These are phyloP conservation scores for Talaromyces sp. DNA, from an alignment of 2,329 filamentous ascomycete genomes.

Conservation along the genomic window DNA sequence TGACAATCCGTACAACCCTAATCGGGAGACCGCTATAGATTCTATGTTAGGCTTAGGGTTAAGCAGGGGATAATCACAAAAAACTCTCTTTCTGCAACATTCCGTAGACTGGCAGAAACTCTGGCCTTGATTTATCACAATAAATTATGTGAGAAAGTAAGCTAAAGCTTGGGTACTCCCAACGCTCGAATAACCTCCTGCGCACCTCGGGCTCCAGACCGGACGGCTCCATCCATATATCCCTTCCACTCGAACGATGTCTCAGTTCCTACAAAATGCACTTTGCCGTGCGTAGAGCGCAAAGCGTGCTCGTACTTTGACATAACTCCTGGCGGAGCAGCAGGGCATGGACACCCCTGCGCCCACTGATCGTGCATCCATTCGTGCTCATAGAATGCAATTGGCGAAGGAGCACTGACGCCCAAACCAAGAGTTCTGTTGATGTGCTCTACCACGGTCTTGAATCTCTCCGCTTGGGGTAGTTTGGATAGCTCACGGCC, in stretches of 20 bases:
- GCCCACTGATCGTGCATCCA: slow-evolving; percentile 37
- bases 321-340: slow-evolving; percentile 37
- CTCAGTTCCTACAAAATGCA: slow-evolving; percentile 55
- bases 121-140: no score
- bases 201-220: slow-evolving; percentile 47
- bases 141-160: no score
- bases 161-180: no score
- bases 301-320: slow-evolving; percentile 24
- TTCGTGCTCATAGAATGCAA: slow-evolving; percentile 30
- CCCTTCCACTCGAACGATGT: slow-evolving; percentile 51
- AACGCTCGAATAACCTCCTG: slow-evolving; percentile 36
- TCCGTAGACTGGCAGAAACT: no score
- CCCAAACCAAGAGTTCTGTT: not conserved
- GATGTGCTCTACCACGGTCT: slow-evolving; percentile 11
- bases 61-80: no score
- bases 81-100: no score
- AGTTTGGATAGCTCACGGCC: slow-evolving; percentile 22
- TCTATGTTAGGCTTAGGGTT: no score
- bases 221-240: slow-evolving; percentile 55
- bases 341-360: slow-evolving; percentile 39
- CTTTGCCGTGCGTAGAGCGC: slow-evolving; percentile 31
- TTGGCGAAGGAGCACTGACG: slow-evolving; percentile 20
- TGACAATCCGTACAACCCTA: no score
- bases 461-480: slow-evolving; percentile 27
- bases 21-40: no score